A percentile compares a stretch with the other conserved stretches of the same genome.
These are phyloP conservation scores for Lichtheimia ornata DNA, from an alignment of 371 early-diverging fungal genomes.

Conservation along the genomic window DNA sequence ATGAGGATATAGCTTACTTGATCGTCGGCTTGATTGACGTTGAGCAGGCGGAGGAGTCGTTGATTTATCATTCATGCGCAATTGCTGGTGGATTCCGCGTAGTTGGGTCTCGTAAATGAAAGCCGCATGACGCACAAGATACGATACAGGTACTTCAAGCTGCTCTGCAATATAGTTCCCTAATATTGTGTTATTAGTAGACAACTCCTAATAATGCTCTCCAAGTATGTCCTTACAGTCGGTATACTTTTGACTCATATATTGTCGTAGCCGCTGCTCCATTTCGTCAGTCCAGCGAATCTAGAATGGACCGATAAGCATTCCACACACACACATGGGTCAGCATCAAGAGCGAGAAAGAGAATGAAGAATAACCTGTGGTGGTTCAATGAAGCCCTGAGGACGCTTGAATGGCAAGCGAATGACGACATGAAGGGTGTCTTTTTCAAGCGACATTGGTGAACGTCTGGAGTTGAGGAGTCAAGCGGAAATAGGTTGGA, in stretches of 20 bases:
- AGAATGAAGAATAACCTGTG: conserved; percentile 39
- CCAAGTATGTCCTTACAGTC: conserved; percentile 47
- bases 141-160: conserved; percentile 55
- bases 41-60: conserved; percentile 2
- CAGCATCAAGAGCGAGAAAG: neutral
- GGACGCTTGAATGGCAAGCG: conserved; percentile 59
- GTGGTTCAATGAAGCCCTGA: conserved; percentile 55
- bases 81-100: conserved; percentile 60
- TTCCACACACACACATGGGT: neutral
- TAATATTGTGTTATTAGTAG: conserved; percentile 10
- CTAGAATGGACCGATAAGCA: conserved; percentile 24
- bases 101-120: conserved; percentile 65
- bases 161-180: conserved; percentile 63
- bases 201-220: neutral
- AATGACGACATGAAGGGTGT: conserved; percentile 60
- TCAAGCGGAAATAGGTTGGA: too few species aligned
- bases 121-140: conserved; percentile 62
- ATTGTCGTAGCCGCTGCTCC: conserved; percentile 64
- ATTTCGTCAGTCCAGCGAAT: conserved; percentile 67
- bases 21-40: conserved; percentile 9
- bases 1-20: conserved; percentile 3
- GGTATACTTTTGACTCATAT: conserved; percentile 60
- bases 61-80: conserved; percentile 35
- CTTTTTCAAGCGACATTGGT: conserved; percentile 28
- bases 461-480: too few species aligned